Evolutionary conservation across 352 stramenopile genomes (phyloP).

Genomic region (Globisporangium echinulatum): DNA sequence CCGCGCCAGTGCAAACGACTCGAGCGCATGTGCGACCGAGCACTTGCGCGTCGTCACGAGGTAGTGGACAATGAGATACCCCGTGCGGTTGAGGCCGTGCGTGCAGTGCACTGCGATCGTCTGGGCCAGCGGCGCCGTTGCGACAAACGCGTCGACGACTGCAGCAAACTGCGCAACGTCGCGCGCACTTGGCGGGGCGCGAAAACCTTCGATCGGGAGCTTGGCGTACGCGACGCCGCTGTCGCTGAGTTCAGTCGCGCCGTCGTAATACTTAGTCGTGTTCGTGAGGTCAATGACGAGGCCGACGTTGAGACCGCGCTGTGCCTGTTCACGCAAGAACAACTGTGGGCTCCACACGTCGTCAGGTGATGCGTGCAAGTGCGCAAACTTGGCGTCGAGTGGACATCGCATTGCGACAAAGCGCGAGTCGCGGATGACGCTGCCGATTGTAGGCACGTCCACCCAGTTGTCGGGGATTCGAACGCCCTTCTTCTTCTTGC

Average conservation of each 20-base stretch:
- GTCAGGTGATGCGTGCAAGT: conserved; percentile 24
- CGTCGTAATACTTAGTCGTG: conserved; percentile 82
- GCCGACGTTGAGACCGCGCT: conserved; percentile 34
- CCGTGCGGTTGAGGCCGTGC: conserved; percentile 72
- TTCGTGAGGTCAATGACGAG: conserved; percentile 82
- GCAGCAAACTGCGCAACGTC: conserved; percentile 54
- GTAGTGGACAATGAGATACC: conserved; percentile 71
- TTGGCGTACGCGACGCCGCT: conserved; percentile 64
- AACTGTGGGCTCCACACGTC: conserved; percentile 52
- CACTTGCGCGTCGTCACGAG: conserved; percentile 45
- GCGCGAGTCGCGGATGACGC: conserved; percentile 36
- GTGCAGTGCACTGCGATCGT: conserved; percentile 74
- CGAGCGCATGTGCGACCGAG: conserved; percentile 17
- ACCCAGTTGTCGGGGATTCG: conserved; percentile 76
- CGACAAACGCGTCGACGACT: conserved; percentile 62
- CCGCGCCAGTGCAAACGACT: conserved; percentile 49
- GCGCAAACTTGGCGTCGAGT: conserved; percentile 57
- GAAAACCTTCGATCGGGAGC: conserved; percentile 71
- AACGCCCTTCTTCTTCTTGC: neutral
- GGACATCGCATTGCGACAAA: conserved; percentile 70
- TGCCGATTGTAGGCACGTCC: conserved; percentile 72
- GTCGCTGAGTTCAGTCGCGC: conserved; percentile 35
- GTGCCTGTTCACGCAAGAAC: conserved; percentile 47
- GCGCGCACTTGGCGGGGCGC: conserved; percentile 29
- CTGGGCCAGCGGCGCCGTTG: conserved; percentile 22